These are phyloP conservation scores for Jacaranda copaia DNA, from an alignment of 257 asterid genomes.

Conservation along the genomic window DNA sequence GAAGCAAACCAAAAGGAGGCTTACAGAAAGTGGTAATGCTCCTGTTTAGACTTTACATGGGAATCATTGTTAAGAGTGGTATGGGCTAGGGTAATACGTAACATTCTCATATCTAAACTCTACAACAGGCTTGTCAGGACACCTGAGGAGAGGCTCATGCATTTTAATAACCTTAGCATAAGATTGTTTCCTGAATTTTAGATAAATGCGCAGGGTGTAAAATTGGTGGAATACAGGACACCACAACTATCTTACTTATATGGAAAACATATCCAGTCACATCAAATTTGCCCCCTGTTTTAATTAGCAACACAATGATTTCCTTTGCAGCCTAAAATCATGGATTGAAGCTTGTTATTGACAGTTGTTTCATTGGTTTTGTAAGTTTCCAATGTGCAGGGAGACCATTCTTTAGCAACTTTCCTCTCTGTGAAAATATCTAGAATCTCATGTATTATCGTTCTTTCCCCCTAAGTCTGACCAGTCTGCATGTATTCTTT, in stretches of 20 bases:
- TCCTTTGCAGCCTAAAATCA: conserved; percentile 5
- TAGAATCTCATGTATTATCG: background rate
- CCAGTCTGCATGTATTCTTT: conserved; percentile 41
- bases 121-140: background rate
- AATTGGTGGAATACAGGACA: conserved; percentile 1
- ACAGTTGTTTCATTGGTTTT: conserved; percentile 14
- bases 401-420: conserved; percentile 22
- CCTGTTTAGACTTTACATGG: conserved; percentile 12
- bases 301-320: background rate
- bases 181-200: conserved; percentile 9
- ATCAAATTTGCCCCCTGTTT: conserved; percentile 13
- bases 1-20: background rate
- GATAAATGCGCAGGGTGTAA: conserved; percentile 7
- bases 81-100: background rate
- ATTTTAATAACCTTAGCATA: background rate
- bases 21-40: background rate
- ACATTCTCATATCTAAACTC: conserved; percentile 24
- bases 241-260: background rate
- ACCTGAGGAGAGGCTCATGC: conserved; percentile 3
- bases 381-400: background rate
- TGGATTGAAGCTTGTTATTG: conserved; percentile 24
- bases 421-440: conserved; percentile 2
- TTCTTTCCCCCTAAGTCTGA: conserved; percentile 32
- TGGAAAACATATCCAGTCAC: conserved; percentile 16
- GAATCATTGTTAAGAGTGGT: conserved; percentile 8